Conservation (phyloP, 768 basidiomycete genomes). For the Mycena alexandri region DNA sequence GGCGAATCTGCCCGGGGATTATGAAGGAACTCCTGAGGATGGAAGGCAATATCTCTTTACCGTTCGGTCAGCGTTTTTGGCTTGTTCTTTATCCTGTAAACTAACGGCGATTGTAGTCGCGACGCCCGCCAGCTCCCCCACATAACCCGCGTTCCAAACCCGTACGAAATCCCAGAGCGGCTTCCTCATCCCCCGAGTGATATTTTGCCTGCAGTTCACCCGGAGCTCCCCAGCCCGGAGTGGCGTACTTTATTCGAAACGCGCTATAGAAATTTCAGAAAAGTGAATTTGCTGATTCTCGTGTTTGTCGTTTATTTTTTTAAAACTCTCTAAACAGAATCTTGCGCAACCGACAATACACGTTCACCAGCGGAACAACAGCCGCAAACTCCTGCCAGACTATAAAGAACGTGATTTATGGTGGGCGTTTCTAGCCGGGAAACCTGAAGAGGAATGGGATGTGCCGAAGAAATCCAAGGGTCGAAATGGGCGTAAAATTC, state of each 20-base stretch:
- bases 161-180: conserved; percentile 64
- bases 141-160: conserved; percentile 74
- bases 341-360: conserved; percentile 70
- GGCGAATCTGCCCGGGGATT: conserved; percentile 81
- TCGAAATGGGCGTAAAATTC: conserved; percentile 31
- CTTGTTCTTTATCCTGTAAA: conserved; percentile 5
- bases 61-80: conserved; percentile 67
- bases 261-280: conserved; percentile 75
- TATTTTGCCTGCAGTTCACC: conserved; percentile 44
- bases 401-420: conserved; percentile 80
- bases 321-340: conserved; percentile 64
- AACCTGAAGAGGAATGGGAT: conserved; percentile 77
- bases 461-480: conserved; percentile 59
- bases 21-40: conserved; percentile 73
- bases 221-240: conserved; percentile 70
- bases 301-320: conserved; percentile 9
- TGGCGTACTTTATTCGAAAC: conserved; percentile 73
- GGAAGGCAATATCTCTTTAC: conserved; percentile 87
- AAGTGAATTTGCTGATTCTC: conserved; percentile 52
- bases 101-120: conserved; percentile 60
- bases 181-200: conserved; percentile 39
- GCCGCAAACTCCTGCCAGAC: conserved; percentile 68
- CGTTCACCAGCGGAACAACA: conserved; percentile 49
- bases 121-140: conserved; percentile 77
- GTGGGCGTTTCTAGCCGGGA: conserved; percentile 84